A percentile compares a stretch with the other conserved stretches of the same genome.
phyloP scores from a whole-genome alignment of 2,329 filamentous ascomycete species.

The Cadophora luteo-olivacea region DNA sequence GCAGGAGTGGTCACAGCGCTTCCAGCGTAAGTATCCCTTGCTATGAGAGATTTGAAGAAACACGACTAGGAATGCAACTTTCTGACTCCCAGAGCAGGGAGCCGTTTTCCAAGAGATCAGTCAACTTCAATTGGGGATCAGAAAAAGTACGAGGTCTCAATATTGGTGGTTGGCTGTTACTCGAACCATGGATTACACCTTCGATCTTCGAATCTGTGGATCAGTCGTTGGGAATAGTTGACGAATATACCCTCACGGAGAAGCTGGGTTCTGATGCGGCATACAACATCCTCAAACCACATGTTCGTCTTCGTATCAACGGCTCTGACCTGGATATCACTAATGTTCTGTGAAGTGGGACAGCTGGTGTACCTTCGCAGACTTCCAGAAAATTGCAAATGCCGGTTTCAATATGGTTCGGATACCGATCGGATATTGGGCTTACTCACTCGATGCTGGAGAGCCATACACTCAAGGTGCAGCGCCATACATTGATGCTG shows the following conservation, averaged over 20 bases:
- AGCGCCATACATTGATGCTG: constrained; percentile 59
- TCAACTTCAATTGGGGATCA: constrained; percentile 55
- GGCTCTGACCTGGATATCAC: constrained; percentile 27
- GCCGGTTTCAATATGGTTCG: constrained; percentile 65
- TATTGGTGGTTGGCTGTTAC: constrained; percentile 47
- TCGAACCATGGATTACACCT: constrained; percentile 60
- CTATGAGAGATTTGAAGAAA: not conserved
- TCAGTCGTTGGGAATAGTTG: constrained; percentile 43
- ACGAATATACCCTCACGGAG: constrained; percentile 47
- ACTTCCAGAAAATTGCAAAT: constrained; percentile 62
- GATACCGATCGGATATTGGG: constrained; percentile 66
- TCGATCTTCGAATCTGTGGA: constrained; percentile 55
- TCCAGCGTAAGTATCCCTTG: constrained; percentile 20
- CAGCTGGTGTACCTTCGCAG: constrained; percentile 45
- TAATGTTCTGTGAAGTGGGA: constrained; percentile 39
- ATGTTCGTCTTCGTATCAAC: constrained; percentile 45
- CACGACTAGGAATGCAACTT: not conserved
- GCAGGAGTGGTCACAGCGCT: constrained; percentile 26
- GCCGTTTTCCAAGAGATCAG: constrained; percentile 39
- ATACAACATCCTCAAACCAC: constrained; percentile 58
- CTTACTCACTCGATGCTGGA: constrained; percentile 56
- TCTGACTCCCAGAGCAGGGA: constrained; percentile 20
- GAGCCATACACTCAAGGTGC: constrained; percentile 59
- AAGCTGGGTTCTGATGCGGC: constrained; percentile 55
- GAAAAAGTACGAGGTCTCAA: constrained; percentile 53